Conservation (phyloP, 2,329 filamentous ascomycete species). For the Fusarium falciforme region DNA sequence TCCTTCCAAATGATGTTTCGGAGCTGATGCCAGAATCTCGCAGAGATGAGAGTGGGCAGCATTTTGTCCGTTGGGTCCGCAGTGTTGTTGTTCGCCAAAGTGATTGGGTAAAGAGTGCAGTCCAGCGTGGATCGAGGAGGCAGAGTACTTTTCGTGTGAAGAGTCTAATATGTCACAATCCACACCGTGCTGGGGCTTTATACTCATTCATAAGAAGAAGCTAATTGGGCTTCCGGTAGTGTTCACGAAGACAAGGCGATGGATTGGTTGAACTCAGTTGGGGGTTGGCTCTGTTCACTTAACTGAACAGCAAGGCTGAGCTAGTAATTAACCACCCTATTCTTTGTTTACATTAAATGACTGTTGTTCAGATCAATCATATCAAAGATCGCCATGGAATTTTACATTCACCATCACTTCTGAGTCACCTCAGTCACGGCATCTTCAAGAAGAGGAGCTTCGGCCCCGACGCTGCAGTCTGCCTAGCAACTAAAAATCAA, state of each 20-base stretch:
- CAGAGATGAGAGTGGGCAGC: neutral
- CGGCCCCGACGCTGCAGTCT: neutral
- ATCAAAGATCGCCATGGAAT: neutral
- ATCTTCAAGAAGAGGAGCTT: neutral
- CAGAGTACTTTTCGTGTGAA: neutral
- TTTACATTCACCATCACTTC: neutral
- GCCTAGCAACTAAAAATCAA: neutral
- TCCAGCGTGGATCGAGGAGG: too few species aligned
- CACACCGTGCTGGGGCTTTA: neutral
- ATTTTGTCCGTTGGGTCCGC: neutral
- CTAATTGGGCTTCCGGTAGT: neutral
- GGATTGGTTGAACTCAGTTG: too few species aligned
- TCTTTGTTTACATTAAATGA: too few species aligned
- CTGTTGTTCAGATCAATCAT: neutral
- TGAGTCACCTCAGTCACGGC: neutral
- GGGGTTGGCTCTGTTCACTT: neutral
- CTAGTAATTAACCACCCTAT: too few species aligned
- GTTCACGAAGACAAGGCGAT: neutral
- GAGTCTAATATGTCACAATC: neutral
- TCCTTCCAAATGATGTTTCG: neutral
- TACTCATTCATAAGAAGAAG: neutral
- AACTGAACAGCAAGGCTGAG: too few species aligned
- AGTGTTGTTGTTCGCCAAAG: neutral
- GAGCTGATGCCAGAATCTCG: neutral
- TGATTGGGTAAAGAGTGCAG: neutral